Conservation (phyloP, 768 basidiomycete species). For the Rhizopogon vulgaris region DNA sequence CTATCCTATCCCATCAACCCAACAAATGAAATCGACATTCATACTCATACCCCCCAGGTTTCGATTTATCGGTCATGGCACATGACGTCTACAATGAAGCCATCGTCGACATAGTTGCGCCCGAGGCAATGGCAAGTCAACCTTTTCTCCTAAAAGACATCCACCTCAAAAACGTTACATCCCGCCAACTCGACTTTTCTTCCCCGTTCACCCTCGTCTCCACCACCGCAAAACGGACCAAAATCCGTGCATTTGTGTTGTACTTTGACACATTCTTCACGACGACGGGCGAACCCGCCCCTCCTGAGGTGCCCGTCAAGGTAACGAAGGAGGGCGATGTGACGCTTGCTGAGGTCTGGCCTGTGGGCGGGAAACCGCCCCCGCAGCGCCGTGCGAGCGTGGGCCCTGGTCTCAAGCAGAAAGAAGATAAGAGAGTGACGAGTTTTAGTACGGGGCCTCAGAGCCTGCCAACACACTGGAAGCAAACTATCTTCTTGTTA, state of each 20-base stretch:
- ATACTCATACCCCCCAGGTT: conserved; percentile 46
- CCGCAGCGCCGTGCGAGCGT: conserved; percentile 54
- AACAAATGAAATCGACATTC: not conserved
- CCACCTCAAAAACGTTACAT: conserved; percentile 53
- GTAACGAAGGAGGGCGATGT: conserved; percentile 54
- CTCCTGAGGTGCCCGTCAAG: conserved; percentile 47
- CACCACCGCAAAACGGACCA: conserved; percentile 51
- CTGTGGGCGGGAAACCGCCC: conserved; percentile 60
- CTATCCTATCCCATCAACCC: no score
- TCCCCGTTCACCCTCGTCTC: conserved; percentile 71
- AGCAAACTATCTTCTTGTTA: conserved; percentile 88
- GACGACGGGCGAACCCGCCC: conserved; percentile 44
- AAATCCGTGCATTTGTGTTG: conserved; percentile 74
- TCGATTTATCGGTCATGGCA: conserved; percentile 82
- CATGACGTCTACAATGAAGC: conserved; percentile 73
- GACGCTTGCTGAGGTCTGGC: conserved; percentile 73
- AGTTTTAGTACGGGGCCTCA: conserved; percentile 90
- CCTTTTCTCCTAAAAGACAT: conserved; percentile 74
- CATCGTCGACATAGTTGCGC: conserved; percentile 71
- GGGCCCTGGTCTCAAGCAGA: conserved; percentile 37
- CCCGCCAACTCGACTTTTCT: conserved; percentile 74
- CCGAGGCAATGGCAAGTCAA: conserved; percentile 58
- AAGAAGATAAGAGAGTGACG: conserved; percentile 34
- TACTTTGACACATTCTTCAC: conserved; percentile 97
- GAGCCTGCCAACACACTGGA: conserved; percentile 93